Percentiles rank a stretch among this genome's conserved stretches.
Evolutionary conservation across 768 basidiomycete species (phyloP).

Genomic region (Termitomyces sp.): DNA sequence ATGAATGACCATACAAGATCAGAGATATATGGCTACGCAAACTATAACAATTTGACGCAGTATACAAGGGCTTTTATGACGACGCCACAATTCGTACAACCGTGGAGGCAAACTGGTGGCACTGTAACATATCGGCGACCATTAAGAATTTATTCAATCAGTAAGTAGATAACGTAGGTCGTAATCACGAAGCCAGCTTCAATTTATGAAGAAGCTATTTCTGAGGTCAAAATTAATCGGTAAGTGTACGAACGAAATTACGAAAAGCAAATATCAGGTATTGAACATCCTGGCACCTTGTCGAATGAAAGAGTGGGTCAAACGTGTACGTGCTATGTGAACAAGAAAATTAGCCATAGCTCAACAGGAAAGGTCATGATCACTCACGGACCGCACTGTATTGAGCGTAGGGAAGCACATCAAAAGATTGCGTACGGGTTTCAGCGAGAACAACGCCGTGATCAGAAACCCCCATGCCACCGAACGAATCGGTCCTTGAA

Average conservation of each 20-base stretch:
- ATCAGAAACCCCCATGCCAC: conserved; percentile 46
- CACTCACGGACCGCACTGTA: conserved; percentile 80
- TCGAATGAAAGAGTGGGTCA: conserved; percentile 50
- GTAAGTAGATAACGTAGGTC: neutral
- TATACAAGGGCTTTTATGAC: neutral
- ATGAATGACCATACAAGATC: neutral
- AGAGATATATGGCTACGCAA: neutral
- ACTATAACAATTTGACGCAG: neutral
- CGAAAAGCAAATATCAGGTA: conserved; percentile 4
- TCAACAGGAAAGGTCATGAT: conserved; percentile 13
- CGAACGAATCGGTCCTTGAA: conserved; percentile 42
- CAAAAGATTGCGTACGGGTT: conserved; percentile 72
- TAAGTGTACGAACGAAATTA: neutral
- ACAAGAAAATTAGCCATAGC: conserved; percentile 9
- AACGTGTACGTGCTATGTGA: conserved; percentile 38
- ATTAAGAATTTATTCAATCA: neutral
- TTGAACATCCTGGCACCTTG: conserved; percentile 52
- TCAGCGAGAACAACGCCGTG: conserved; percentile 68
- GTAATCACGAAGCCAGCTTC: neutral
- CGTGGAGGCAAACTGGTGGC: neutral
- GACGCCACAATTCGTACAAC: neutral
- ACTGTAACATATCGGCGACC: neutral
- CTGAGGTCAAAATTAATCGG: neutral
- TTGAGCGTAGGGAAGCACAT: conserved; percentile 67
- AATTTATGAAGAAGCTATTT: neutral